Base-by-base conservation (phyloP, 257 asterid genomes). In the Ophiorrhiza pumila region DNA sequence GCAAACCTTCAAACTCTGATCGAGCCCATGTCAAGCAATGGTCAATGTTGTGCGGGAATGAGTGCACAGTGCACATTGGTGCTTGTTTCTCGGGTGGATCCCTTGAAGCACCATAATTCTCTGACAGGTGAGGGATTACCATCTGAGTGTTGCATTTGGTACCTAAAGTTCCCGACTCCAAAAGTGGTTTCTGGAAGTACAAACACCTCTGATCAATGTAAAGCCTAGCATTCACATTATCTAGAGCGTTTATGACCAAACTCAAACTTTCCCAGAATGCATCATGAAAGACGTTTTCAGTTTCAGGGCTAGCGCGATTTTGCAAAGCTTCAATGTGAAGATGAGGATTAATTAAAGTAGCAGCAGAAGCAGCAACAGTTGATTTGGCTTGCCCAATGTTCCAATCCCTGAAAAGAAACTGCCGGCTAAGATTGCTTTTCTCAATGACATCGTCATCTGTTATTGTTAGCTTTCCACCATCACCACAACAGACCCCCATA, bases 11-110 rank as follows among this genome's bases (percentile, higher is more conserved):
- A 74, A 92, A 92, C 78, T 92, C 98, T 2, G 98, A 92, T 32
- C 98, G 83, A 57, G 98, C 96, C 98, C 98, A 92, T 13, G 98
- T 91, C 89, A 92, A 83, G 85, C 98, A 92, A 80, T 92, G 98
- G 78, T 90, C 98, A 43, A 92, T 92, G 72, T 89, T 92, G 81
- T 92, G 98, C 0, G 98, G 98, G 79, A 92, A 92, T 35, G 98
- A 90, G 77, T 92, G 98, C 73, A 92, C 89, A 67, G 97, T 92
- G 75, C 98, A 92, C 97, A 92, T 92, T 37, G 98, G 98, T 66
- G 97, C 98, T 83, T 92, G 98, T 79, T 87, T 92, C 89, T 92
- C 98, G 7, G 96, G 96, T 45, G 98, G 98, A 71, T 90, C 98
- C 63, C 96, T 89, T 13, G 98, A 92, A 34, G 98, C 98, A 52